Evolutionary conservation across 768 basidiomycete genomes (phyloP).

Genomic region (Peribolospora baueri): DNA sequence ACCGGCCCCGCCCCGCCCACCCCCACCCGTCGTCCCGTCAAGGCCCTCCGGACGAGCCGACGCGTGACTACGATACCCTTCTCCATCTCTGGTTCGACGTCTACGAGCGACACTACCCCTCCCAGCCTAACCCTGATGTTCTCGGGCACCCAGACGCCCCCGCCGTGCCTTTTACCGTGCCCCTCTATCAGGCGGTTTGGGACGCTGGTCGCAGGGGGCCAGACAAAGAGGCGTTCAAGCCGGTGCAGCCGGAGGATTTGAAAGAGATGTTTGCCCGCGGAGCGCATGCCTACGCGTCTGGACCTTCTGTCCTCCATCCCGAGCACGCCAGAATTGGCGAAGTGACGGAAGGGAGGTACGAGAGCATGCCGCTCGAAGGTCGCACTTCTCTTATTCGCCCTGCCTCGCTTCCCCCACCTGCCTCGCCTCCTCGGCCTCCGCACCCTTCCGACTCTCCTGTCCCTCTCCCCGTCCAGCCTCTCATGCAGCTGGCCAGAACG

Average conservation of each 20-base stretch:
- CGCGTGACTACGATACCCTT: constrained; percentile 55
- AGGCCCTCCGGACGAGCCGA: constrained; percentile 20
- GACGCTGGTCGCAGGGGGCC: constrained; percentile 20
- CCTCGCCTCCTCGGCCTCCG: constrained; percentile 5
- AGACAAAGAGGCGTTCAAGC: too few relatives aligned
- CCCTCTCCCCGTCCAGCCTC: constrained; percentile 12
- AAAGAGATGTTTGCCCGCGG: not conserved
- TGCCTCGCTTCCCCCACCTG: not conserved
- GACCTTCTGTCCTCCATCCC: not conserved
- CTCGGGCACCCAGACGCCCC: not conserved
- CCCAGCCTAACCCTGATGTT: constrained; percentile 20
- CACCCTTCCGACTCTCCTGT: not conserved
- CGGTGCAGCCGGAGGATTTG: not conserved
- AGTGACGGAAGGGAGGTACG: constrained; percentile 40
- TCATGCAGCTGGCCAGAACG: constrained; percentile 7
- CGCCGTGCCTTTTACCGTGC: constrained; percentile 17
- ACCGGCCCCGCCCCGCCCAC: constrained; percentile 14
- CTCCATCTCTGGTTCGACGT: constrained; percentile 75
- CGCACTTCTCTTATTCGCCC: constrained; percentile 19
- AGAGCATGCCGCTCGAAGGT: constrained; percentile 59
- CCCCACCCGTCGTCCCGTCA: constrained; percentile 5
- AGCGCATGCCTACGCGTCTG: too few relatives aligned
- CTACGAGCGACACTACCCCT: constrained; percentile 53
- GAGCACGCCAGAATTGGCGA: not conserved
- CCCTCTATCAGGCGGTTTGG: constrained; percentile 53